Conservation (phyloP, 2,329 filamentous ascomycete genomes). For the Thermothelomyces thermophilus region DNA sequence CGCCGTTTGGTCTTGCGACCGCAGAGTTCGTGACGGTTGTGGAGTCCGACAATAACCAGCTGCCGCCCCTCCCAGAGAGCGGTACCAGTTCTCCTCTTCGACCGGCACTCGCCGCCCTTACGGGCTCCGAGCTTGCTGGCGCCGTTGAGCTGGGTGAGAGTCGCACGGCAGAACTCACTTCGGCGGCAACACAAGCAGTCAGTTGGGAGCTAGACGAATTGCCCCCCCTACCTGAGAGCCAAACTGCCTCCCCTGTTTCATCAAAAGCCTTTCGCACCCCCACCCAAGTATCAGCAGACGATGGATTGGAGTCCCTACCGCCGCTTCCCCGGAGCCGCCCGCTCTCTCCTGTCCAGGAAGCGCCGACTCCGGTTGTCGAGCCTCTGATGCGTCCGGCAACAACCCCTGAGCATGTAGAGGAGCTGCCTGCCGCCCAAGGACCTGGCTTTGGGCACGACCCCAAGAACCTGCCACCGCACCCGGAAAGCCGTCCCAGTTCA, state of each 20-base stretch:
- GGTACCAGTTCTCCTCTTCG: slow-evolving; percentile 3
- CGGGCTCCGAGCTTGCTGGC: too few species aligned
- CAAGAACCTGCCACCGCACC: neutral
- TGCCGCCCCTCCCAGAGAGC: slow-evolving; percentile 11
- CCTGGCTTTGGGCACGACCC: neutral
- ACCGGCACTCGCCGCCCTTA: neutral
- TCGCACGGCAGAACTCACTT: neutral
- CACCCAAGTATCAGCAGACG: neutral
- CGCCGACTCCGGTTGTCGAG: neutral
- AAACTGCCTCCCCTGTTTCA: neutral
- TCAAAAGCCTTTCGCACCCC: neutral
- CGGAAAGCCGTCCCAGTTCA: slow-evolving; percentile 4
- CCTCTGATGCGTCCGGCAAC: neutral
- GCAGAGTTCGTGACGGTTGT: neutral
- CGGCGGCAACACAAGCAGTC: neutral
- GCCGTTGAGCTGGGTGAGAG: neutral
- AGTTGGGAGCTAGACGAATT: neutral
- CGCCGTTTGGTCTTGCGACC: neutral
- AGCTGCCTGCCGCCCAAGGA: neutral
- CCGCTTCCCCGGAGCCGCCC: slow-evolving; percentile 3
- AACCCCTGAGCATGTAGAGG: neutral
- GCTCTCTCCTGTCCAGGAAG: neutral
- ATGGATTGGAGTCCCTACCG: slow-evolving; percentile 1
- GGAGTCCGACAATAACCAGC: neutral
- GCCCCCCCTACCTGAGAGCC: slow-evolving; percentile 2